Evolutionary conservation across 345 rosid genomes (phyloP).

Genomic region (Fremontodendron californicum): DNA sequence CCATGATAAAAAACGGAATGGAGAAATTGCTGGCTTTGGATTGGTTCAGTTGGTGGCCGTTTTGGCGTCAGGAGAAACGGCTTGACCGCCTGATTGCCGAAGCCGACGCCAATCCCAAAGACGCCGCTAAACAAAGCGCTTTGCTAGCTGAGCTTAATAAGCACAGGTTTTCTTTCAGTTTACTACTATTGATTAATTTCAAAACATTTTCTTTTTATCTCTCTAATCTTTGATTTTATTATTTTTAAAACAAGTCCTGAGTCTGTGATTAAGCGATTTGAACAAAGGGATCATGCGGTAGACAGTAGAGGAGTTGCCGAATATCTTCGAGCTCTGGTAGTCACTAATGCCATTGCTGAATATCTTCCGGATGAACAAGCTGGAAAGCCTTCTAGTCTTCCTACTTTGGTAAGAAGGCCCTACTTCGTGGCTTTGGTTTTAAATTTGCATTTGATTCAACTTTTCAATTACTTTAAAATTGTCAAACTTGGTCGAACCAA

Average conservation of each 20-base stretch:
- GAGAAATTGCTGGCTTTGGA: slow-evolving; percentile 49
- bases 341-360: slow-evolving; percentile 73
- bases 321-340: slow-evolving; percentile 82
- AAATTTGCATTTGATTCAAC: neutral
- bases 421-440: neutral
- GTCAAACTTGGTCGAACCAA: neutral
- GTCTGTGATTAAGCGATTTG: slow-evolving; percentile 83
- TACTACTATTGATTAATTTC: neutral
- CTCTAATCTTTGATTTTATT: neutral
- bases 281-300: slow-evolving; percentile 70
- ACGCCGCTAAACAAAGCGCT: slow-evolving; percentile 59
- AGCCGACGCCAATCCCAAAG: slow-evolving; percentile 83
- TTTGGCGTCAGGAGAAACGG: slow-evolving; percentile 67
- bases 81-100: slow-evolving; percentile 70
- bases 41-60: slow-evolving; percentile 77
- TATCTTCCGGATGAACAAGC: slow-evolving; percentile 89
- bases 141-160: slow-evolving; percentile 82
- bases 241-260: slow-evolving; percentile 61
- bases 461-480: neutral
- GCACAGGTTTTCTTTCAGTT: slow-evolving; percentile 44
- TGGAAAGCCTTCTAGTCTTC: slow-evolving; percentile 82
- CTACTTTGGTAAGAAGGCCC: slow-evolving; percentile 54
- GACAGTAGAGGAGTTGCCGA: slow-evolving; percentile 91
- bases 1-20: slow-evolving; percentile 37
- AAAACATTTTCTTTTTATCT: neutral